These are phyloP conservation scores for Leucogyrophana mollusca DNA, from an alignment of 768 basidiomycete species.

Conservation along the genomic window DNA sequence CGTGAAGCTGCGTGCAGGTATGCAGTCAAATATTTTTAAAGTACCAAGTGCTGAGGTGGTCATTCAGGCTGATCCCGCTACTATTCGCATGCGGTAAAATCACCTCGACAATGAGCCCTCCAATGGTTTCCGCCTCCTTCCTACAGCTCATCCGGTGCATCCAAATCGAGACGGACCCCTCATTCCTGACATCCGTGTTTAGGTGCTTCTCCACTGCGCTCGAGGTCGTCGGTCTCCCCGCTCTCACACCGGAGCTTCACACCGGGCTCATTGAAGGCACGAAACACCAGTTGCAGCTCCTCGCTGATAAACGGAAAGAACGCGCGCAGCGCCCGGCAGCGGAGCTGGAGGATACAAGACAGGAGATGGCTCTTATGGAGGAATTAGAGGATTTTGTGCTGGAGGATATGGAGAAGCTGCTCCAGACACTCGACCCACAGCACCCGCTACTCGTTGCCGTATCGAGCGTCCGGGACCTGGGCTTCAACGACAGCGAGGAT, in stretches of 20 bases:
- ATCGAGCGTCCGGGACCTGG: slow-evolving; percentile 69
- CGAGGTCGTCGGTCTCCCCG: slow-evolving; percentile 53
- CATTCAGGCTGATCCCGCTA: slow-evolving; percentile 74
- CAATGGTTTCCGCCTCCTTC: slow-evolving; percentile 70
- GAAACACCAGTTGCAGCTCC: slow-evolving; percentile 62
- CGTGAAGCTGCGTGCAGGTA: slow-evolving; percentile 76
- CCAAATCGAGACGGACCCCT: slow-evolving; percentile 66
- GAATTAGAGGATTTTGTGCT: slow-evolving; percentile 83
- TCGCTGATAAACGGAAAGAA: slow-evolving; percentile 67
- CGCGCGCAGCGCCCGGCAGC: slow-evolving; percentile 39
- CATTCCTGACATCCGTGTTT: slow-evolving; percentile 77
- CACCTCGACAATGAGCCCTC: slow-evolving; percentile 59
- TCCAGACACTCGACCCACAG: slow-evolving; percentile 51
- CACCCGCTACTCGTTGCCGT: slow-evolving; percentile 71
- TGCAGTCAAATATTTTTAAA: slow-evolving; percentile 21
- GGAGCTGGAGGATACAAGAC: slow-evolving; percentile 50
- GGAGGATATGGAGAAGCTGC: slow-evolving; percentile 74
- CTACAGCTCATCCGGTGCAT: slow-evolving; percentile 63
- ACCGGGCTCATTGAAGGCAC: slow-evolving; percentile 64
- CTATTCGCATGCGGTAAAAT: slow-evolving; percentile 67
- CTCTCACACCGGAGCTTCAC: slow-evolving; percentile 53
- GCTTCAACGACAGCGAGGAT: slow-evolving; percentile 50
- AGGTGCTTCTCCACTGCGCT: slow-evolving; percentile 65
- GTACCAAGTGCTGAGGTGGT: too few species aligned
- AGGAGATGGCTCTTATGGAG: slow-evolving; percentile 70